phyloP scores from a whole-genome alignment of 192 early-diverging fungal genomes.

The Backusella parvicylindrica region DNA sequence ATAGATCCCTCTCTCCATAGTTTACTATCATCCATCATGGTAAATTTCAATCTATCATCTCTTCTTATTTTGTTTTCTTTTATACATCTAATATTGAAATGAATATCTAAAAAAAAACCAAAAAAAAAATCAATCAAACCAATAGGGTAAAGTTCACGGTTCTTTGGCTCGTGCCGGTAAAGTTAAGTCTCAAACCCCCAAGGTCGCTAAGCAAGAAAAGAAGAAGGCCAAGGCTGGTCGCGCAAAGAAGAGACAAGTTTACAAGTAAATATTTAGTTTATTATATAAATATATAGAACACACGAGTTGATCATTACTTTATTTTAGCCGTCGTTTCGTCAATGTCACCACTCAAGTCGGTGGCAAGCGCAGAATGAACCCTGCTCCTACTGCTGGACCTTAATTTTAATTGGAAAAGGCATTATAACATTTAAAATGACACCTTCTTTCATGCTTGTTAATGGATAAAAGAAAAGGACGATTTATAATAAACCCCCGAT shows the following conservation, averaged over 20 bases:
- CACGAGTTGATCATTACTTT: neutral
- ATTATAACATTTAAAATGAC: neutral
- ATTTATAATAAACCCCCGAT: neutral
- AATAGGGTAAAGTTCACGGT: slow-evolving; percentile 99
- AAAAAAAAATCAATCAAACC: neutral
- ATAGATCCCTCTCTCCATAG: slow-evolving; percentile 10
- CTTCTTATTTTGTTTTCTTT: neutral
- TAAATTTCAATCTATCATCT: neutral
- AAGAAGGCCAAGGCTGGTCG: slow-evolving; percentile 91
- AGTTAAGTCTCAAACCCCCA: slow-evolving; percentile 99
- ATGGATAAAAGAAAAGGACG: neutral
- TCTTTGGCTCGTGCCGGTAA: slow-evolving; percentile 99
- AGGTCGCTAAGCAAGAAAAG: slow-evolving; percentile 97
- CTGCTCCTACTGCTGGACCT: slow-evolving; percentile 46
- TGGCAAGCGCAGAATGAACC: slow-evolving; percentile 83
- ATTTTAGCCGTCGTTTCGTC: slow-evolving; percentile 84
- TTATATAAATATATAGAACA: neutral
- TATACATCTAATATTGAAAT: neutral
- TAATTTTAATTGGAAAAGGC: slow-evolving; percentile 19
- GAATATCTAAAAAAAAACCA: neutral
- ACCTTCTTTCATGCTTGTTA: neutral
- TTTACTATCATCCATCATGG: slow-evolving; percentile 15
- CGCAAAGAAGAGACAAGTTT: slow-evolving; percentile 94
- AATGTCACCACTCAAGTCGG: slow-evolving; percentile 84
- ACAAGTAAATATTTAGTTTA: slow-evolving; percentile 50